Evolutionary conservation across 257 asterid genomes (phyloP).

Genomic region (Salvia miltiorrhiza): DNA sequence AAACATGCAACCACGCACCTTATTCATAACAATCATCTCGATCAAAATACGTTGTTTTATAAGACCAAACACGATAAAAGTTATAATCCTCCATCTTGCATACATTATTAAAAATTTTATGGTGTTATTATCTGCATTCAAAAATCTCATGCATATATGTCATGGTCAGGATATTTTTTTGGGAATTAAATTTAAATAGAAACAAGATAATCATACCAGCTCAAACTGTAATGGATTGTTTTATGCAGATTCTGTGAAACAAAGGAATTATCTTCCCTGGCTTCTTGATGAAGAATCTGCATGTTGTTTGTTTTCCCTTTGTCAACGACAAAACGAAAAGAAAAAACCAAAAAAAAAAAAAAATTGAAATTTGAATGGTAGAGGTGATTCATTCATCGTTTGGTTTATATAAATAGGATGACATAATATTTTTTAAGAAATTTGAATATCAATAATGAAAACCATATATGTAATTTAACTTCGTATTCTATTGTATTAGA

Average conservation of each 20-base stretch:
- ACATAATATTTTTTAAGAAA: background rate
- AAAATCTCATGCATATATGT: background rate
- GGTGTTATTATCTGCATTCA: background rate
- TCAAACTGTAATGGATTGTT: slow-evolving; percentile 5
- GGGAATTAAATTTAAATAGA: no score
- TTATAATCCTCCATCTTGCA: background rate
- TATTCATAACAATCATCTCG: background rate
- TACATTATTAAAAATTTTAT: background rate
- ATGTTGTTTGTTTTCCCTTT: background rate
- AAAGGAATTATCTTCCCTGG: slow-evolving; percentile 24
- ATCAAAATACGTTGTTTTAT: background rate
- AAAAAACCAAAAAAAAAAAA: background rate
- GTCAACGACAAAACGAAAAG: background rate
- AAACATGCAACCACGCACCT: no score
- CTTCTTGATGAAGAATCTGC: slow-evolving; percentile 25
- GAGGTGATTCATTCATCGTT: slow-evolving; percentile 1
- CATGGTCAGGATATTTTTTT: no score
- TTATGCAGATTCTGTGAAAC: slow-evolving; percentile 17
- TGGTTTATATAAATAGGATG: slow-evolving; percentile 12
- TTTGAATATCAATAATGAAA: background rate
- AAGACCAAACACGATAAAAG: background rate
- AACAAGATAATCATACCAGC: slow-evolving; percentile 11
- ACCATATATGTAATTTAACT: no score
- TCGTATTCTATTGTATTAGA: no score
- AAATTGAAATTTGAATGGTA: slow-evolving; percentile 12